Percentiles rank a stretch among this genome's conserved stretches.
These are phyloP conservation scores for Leccinellum albellum DNA, from an alignment of 768 basidiomycete species.

Conservation along the genomic window DNA sequence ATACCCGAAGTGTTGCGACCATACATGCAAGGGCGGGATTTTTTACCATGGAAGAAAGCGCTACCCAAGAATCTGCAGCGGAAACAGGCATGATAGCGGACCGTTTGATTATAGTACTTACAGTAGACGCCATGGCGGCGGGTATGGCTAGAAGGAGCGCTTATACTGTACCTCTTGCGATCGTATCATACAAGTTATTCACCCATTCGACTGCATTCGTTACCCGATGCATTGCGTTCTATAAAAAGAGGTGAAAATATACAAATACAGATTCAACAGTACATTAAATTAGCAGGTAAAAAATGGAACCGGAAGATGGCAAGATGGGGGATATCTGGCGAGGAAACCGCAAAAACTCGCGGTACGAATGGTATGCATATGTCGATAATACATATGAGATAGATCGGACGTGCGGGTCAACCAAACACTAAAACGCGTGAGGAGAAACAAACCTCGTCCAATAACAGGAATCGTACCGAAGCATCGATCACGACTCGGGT, in stretches of 20 bases:
- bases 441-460: neutral
- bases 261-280: slow-evolving; percentile 21
- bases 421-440: neutral
- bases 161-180: neutral
- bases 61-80: slow-evolving; percentile 74
- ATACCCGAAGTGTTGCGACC: slow-evolving; percentile 89
- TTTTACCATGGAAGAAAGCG: slow-evolving; percentile 79
- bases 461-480: neutral
- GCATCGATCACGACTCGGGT: slow-evolving; percentile 37
- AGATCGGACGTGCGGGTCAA: neutral
- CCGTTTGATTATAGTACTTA: neutral
- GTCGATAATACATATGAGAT: slow-evolving; percentile 5
- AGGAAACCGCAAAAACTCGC: neutral
- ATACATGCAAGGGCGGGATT: slow-evolving; percentile 95
- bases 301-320: neutral
- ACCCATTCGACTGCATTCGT: neutral
- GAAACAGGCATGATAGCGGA: slow-evolving; percentile 49
- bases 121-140: neutral
- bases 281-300: slow-evolving; percentile 22
- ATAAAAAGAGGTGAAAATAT: neutral
- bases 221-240: slow-evolving; percentile 6
- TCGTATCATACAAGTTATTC: neutral
- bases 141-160: neutral
- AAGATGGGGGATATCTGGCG: neutral
- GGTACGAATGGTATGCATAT: slow-evolving; percentile 12